Percentiles rank a stretch among this genome's conserved stretches.
Evolutionary conservation across 2,329 filamentous ascomycete species (phyloP).

Genomic region (Pestalotiopsis sp.): DNA sequence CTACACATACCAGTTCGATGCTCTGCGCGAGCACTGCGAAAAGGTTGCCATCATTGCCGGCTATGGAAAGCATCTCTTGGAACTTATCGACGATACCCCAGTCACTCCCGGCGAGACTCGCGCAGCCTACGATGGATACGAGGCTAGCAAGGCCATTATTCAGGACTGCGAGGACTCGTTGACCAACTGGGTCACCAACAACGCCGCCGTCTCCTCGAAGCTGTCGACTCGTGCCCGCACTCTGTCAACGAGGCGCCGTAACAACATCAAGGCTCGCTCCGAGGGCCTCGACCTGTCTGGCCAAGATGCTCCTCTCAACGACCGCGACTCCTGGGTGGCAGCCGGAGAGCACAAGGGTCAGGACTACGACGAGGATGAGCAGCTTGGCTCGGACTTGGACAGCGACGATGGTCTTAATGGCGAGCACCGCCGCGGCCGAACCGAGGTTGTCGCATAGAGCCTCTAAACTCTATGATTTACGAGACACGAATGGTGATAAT

Average conservation of each 20-base stretch:
- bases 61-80: conserved; percentile 96
- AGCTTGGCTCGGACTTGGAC: conserved; percentile 54
- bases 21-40: conserved; percentile 94
- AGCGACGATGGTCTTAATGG: conserved; percentile 56
- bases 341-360: conserved; percentile 65
- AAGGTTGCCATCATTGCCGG: conserved; percentile 98
- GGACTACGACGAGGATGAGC: conserved; percentile 63
- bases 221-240: conserved; percentile 87
- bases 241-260: conserved; percentile 80
- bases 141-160: conserved; percentile 97
- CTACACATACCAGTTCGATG: conserved; percentile 97
- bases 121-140: conserved; percentile 94
- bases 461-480: neutral
- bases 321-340: conserved; percentile 83
- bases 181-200: conserved; percentile 93
- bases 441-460: conserved; percentile 51
- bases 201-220: conserved; percentile 84
- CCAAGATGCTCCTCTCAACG: conserved; percentile 79
- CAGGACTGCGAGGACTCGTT: conserved; percentile 98
- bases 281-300: conserved; percentile 79
- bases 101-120: conserved; percentile 97
- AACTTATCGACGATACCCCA: conserved; percentile 93
- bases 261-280: conserved; percentile 67
- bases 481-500: conserved; percentile 5
- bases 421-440: conserved; percentile 58